phyloP scores from a whole-genome alignment of 345 rosid species.

The Eutrema japonicum region DNA sequence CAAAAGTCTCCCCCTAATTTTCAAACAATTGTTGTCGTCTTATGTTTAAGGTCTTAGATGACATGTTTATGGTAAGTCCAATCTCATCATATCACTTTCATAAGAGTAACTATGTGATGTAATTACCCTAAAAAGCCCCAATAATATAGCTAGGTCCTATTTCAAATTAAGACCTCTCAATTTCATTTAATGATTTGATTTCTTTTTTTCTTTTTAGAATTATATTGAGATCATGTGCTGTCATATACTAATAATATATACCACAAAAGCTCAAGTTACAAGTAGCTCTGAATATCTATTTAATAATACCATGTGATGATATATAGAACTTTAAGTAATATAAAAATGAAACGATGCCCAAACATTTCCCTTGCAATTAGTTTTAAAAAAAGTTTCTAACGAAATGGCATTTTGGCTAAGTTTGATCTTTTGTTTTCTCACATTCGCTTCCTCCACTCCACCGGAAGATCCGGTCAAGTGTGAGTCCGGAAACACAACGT shows the following conservation, averaged over 20 bases:
- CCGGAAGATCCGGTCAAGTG: conserved; percentile 73
- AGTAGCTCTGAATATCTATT: not conserved
- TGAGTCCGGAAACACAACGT: conserved; percentile 44
- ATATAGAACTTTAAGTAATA: not conserved
- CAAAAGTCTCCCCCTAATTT: not conserved
- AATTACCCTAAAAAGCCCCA: not conserved
- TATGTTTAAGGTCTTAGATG: not conserved
- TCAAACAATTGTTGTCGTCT: not conserved
- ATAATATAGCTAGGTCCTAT: not conserved
- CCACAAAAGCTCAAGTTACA: not conserved
- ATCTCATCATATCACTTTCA: conserved; percentile 20
- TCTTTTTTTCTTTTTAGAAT: not conserved
- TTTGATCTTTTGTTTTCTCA: conserved; percentile 21
- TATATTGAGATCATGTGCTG: conserved; percentile 5
- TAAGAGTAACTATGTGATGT: conserved; percentile 7
- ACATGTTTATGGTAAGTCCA: conserved; percentile 5
- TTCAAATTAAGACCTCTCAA: not conserved
- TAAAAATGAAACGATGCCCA: not conserved
- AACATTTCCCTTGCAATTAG: not conserved
- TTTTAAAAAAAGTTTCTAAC: conserved; percentile 2
- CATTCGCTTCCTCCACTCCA: conserved; percentile 44
- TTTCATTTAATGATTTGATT: not conserved
- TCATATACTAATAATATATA: not conserved
- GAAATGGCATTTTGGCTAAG: conserved; percentile 31
- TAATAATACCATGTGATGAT: conserved; percentile 2